Conservation (phyloP, 2,329 filamentous ascomycete species). For the Huntiella omanensis region DNA sequence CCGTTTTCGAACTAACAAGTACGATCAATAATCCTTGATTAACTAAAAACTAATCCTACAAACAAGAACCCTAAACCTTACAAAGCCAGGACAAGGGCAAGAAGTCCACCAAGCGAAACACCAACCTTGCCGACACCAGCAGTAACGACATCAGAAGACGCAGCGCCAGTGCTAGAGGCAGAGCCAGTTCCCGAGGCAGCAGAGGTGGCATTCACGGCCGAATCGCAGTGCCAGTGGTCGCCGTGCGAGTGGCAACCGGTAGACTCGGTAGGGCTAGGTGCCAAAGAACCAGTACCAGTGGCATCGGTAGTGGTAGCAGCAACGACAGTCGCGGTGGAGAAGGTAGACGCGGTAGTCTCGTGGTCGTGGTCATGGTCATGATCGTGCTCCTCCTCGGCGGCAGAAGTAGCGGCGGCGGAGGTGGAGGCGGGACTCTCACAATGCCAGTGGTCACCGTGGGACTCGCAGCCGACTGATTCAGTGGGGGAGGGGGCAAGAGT, state of each 20-base stretch:
- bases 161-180: neutral
- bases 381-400: neutral
- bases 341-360: constrained; percentile 4
- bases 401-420: neutral
- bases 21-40: too few relatives aligned
- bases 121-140: neutral
- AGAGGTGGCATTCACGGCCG: constrained; percentile 5
- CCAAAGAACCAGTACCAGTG: constrained; percentile 13
- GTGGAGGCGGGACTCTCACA: constrained; percentile 10
- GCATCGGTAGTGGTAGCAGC: neutral
- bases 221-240: constrained; percentile 21
- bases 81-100: neutral
- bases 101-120: neutral
- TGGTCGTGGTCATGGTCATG: constrained; percentile 12
- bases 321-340: neutral
- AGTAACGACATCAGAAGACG: neutral
- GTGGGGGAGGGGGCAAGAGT: constrained; percentile 16
- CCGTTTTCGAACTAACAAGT: too few relatives aligned
- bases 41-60: too few relatives aligned
- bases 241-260: constrained; percentile 20
- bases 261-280: constrained; percentile 20
- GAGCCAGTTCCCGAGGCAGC: neutral
- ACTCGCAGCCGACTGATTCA: constrained; percentile 18
- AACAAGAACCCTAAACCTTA: neutral
- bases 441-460: constrained; percentile 22